Percentiles rank a stretch among this genome's conserved stretches.
Evolutionary conservation across 768 basidiomycete genomes (phyloP).

Genomic region (Mycena epipterygia): DNA sequence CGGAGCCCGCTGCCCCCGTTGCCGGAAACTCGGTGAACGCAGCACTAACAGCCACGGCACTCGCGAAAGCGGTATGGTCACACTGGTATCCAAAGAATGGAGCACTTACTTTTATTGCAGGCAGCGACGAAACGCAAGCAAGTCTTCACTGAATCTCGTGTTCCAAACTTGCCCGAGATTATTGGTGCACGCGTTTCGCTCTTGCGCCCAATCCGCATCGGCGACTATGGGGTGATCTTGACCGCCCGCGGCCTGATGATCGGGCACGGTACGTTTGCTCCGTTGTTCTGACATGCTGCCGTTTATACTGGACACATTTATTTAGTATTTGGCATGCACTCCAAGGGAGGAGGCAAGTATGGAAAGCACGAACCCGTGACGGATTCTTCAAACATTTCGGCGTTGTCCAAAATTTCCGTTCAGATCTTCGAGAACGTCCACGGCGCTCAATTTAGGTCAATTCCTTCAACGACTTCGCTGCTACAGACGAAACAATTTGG

Average conservation of each 20-base stretch:
- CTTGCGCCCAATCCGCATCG: neutral
- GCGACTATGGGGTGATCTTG: conserved; percentile 13
- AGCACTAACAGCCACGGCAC: conserved; percentile 19
- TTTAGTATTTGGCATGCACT: conserved; percentile 30
- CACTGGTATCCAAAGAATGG: rapidly evolving
- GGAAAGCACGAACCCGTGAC: conserved; percentile 36
- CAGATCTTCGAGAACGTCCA: conserved; percentile 37
- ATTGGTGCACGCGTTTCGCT: neutral
- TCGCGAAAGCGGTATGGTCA: conserved; percentile 2
- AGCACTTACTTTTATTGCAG: neutral
- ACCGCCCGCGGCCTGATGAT: conserved; percentile 15
- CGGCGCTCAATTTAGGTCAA: conserved; percentile 27
- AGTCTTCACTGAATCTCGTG: conserved; percentile 1
- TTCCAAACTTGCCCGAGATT: neutral
- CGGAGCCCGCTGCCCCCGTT: neutral
- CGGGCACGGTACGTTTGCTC: conserved; percentile 3
- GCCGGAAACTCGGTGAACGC: conserved; percentile 41
- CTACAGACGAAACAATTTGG: conserved; percentile 36
- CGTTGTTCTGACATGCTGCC: too few species aligned
- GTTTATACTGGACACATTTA: too few species aligned
- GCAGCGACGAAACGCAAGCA: conserved; percentile 2
- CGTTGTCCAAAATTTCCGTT: conserved; percentile 36
- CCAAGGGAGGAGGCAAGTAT: conserved; percentile 35
- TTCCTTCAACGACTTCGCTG: conserved; percentile 23
- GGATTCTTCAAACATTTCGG: conserved; percentile 27